Percentiles rank a stretch among this genome's conserved stretches.
These are phyloP conservation scores for Fusarium liriodendri DNA, from an alignment of 2,329 filamentous ascomycete species.

Conservation along the genomic window DNA sequence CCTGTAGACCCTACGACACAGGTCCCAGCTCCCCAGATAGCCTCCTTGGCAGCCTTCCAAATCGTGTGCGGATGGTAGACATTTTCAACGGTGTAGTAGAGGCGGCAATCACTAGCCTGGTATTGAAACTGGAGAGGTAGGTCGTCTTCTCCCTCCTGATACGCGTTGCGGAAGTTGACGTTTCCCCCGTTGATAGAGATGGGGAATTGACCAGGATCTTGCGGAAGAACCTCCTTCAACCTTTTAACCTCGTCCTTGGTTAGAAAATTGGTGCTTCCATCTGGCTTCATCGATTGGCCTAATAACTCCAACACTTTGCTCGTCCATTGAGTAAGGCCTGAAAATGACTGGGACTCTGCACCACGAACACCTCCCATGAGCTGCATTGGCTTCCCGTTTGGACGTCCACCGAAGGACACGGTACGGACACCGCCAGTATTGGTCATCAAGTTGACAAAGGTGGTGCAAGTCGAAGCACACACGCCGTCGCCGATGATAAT, in stretches of 20 bases:
- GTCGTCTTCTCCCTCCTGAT: background rate
- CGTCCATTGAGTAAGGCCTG: background rate
- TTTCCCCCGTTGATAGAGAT: background rate
- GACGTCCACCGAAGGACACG: constrained; percentile 19
- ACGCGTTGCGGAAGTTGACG: constrained; percentile 13
- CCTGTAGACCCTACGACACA: background rate
- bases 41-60: background rate
- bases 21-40: background rate
- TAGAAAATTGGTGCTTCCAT: background rate
- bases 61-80: background rate
- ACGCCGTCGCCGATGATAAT: constrained; percentile 22
- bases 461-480: constrained; percentile 17
- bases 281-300: background rate
- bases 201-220: background rate
- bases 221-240: background rate
- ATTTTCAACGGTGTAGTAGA: constrained; percentile 11
- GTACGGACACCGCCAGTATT: constrained; percentile 11
- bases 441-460: constrained; percentile 11
- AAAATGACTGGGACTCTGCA: background rate
- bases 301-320: background rate
- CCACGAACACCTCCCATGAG: constrained; percentile 25
- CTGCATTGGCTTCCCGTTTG: constrained; percentile 17
- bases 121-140: constrained; percentile 26
- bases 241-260: background rate
- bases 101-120: constrained; percentile 21